Evolutionary conservation across 768 basidiomycete genomes (phyloP).

Genomic region (Psilocybe sp.): DNA sequence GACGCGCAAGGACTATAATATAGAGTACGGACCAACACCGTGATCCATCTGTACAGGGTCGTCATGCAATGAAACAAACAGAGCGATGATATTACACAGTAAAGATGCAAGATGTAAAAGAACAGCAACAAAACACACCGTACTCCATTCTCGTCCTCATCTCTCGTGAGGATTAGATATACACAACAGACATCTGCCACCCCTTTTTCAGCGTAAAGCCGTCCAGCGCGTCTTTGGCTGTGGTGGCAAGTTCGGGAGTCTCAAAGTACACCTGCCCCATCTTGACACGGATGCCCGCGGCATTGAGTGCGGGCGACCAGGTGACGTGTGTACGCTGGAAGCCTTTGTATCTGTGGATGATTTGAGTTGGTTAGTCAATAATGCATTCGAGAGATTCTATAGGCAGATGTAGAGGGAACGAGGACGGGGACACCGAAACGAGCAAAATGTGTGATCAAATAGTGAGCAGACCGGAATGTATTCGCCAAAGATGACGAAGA

Average conservation of each 20-base stretch:
- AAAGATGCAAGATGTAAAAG: no score
- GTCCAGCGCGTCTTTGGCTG: conserved; percentile 80
- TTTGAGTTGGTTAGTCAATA: no score
- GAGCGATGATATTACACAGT: neutral
- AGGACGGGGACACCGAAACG: conserved; percentile 29
- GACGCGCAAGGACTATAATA: no score
- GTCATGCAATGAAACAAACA: conserved; percentile 1
- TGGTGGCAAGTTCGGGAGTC: conserved; percentile 65
- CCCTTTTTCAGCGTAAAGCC: conserved; percentile 86
- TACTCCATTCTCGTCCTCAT: neutral
- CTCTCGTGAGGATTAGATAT: conserved; percentile 44
- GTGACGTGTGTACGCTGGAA: conserved; percentile 71
- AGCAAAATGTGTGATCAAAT: no score
- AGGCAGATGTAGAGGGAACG: neutral
- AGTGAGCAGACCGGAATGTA: no score
- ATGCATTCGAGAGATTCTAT: no score
- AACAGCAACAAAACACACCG: no score
- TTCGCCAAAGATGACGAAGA: no score
- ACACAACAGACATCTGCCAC: conserved; percentile 80
- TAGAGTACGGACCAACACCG: no score
- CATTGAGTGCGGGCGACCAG: conserved; percentile 64
- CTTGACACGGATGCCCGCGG: conserved; percentile 67
- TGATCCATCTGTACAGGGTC: no score
- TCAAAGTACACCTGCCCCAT: conserved; percentile 82
- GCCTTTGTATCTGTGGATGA: conserved; percentile 68